Conservation (phyloP, 1,284 basidiomycete species). For the Ustilago loliicola region DNA sequence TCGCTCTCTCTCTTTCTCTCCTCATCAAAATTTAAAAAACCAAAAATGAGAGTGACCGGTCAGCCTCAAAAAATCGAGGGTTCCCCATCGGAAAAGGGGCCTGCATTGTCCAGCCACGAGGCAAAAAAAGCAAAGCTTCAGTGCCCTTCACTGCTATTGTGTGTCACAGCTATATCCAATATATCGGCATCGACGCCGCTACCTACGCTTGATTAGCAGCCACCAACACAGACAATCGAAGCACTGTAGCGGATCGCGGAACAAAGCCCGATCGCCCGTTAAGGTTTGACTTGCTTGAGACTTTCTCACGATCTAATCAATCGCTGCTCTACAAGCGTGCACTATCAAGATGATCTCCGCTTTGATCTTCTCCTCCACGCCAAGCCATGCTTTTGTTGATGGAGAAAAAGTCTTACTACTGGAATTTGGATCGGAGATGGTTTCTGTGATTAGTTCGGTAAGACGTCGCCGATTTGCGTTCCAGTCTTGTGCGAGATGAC, state of each 20-base stretch:
- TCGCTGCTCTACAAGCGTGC: background rate
- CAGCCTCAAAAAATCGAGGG: background rate
- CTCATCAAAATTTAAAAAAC: background rate
- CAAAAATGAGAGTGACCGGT: background rate
- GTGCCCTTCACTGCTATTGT: background rate
- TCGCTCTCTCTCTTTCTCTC: background rate
- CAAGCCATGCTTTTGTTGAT: background rate
- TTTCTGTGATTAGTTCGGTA: background rate
- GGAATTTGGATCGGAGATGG: conserved; percentile 5
- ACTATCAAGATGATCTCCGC: conserved; percentile 2
- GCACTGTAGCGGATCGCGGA: background rate
- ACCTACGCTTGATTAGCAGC: background rate
- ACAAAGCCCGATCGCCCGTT: background rate
- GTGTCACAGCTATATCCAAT: background rate
- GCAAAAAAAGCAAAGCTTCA: conserved; percentile 2
- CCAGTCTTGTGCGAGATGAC: background rate
- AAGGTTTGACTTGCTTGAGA: background rate
- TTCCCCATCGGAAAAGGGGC: background rate
- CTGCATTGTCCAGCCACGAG: background rate
- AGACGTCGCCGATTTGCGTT: conserved; percentile 1
- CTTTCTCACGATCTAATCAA: conserved; percentile 25
- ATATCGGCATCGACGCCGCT: conserved; percentile 13
- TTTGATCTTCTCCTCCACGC: background rate
- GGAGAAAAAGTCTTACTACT: background rate
- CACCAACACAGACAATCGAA: background rate